Percentiles rank a stretch among this genome's conserved stretches.
These are phyloP conservation scores for Aspergillus mulundensis DNA, from an alignment of 495 filamentous ascomycete genomes.

Conservation along the genomic window DNA sequence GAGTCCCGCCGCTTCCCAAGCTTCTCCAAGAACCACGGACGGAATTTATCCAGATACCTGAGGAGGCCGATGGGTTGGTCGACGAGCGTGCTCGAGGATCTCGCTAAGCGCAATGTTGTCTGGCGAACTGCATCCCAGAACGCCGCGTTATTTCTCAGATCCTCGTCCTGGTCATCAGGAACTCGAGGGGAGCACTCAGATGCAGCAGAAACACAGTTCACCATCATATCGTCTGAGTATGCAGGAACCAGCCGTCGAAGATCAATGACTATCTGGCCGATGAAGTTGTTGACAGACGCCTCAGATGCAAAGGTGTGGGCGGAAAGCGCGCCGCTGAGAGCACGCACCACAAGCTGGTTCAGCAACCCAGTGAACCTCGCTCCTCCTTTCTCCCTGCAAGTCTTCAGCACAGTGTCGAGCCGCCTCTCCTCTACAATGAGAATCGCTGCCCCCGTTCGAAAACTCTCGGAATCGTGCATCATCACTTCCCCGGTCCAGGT, in stretches of 20 bases:
- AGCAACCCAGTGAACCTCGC: slow-evolving; percentile 17
- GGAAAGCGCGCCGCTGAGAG: slow-evolving; percentile 2
- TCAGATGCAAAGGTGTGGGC: background rate
- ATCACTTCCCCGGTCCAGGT: background rate
- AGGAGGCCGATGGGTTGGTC: slow-evolving; percentile 19
- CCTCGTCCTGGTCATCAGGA: background rate
- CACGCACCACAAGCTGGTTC: slow-evolving; percentile 15
- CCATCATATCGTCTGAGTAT: slow-evolving; percentile 12
- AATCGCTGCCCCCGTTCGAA: background rate
- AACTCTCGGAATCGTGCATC: background rate
- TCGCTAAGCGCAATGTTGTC: slow-evolving; percentile 14
- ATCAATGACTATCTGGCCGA: too few species aligned
- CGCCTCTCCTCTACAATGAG: background rate
- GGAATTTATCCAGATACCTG: slow-evolving; percentile 14
- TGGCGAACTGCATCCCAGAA: slow-evolving; percentile 14
- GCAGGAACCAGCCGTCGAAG: slow-evolving; percentile 7
- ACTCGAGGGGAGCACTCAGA: background rate
- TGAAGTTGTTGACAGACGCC: too few species aligned
- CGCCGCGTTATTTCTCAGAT: background rate
- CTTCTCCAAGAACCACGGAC: slow-evolving; percentile 10
- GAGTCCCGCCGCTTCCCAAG: slow-evolving; percentile 16
- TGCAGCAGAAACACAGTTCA: slow-evolving; percentile 4
- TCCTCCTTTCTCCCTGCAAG: slow-evolving; percentile 5
- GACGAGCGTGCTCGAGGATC: slow-evolving; percentile 10
- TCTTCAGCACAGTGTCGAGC: slow-evolving; percentile 3